phyloP scores from a whole-genome alignment of 495 filamentous ascomycete genomes.

The Jackrogersella minutella region DNA sequence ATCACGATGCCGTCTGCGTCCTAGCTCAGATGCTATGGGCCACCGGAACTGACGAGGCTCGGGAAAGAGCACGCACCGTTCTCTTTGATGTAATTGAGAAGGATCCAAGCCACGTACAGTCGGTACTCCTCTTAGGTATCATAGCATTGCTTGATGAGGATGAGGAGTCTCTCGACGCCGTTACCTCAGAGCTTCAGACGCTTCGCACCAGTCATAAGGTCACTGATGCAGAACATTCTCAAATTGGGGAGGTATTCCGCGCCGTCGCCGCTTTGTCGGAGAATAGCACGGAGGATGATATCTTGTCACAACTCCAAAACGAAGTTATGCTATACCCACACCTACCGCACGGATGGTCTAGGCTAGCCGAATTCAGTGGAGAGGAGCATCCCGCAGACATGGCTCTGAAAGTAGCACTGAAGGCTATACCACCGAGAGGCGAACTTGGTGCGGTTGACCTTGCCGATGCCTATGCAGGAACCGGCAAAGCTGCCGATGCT shows the following conservation, averaged over 20 bases:
- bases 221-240: conserved; percentile 53
- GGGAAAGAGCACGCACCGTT: conserved; percentile 77
- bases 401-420: conserved; percentile 79
- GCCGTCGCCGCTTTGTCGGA: conserved; percentile 52
- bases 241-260: conserved; percentile 56
- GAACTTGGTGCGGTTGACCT: conserved; percentile 72
- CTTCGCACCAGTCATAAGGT: conserved; percentile 69
- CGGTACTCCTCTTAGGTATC: conserved; percentile 79
- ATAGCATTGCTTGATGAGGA: conserved; percentile 84
- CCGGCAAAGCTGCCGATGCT: conserved; percentile 73
- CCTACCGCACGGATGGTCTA: conserved; percentile 78
- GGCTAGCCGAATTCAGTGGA: conserved; percentile 62
- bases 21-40: conserved; percentile 93
- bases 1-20: conserved; percentile 87
- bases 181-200: conserved; percentile 75
- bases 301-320: conserved; percentile 65
- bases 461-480: conserved; percentile 78
- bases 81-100: conserved; percentile 78
- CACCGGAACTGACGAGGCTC: conserved; percentile 77
- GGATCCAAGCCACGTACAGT: conserved; percentile 75
- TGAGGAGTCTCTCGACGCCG: conserved; percentile 78
- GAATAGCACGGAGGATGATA: conserved; percentile 42
- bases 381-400: conserved; percentile 74
- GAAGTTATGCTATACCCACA: conserved; percentile 81
- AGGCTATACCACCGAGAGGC: conserved; percentile 73